These are phyloP conservation scores for Neurospora sp. DNA, from an alignment of 495 filamentous ascomycete species.

Conservation along the genomic window DNA sequence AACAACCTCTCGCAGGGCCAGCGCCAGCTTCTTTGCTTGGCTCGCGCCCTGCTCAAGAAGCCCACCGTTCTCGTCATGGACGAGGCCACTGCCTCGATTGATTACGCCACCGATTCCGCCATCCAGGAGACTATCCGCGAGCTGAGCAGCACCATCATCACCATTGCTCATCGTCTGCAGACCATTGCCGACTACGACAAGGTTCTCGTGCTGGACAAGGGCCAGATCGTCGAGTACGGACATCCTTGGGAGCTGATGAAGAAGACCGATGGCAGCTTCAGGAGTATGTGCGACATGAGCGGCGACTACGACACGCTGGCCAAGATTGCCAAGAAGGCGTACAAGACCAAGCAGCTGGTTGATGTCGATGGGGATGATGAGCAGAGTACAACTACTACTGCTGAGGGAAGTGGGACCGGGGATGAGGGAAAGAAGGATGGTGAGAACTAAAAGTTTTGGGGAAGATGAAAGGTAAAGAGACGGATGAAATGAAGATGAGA, in stretches of 20 bases:
- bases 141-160: slow-evolving; percentile 86
- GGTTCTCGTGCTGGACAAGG: slow-evolving; percentile 92
- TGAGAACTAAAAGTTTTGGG: background rate
- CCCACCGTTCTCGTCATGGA: slow-evolving; percentile 97
- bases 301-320: slow-evolving; percentile 69
- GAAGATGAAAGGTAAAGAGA: background rate
- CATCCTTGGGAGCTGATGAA: slow-evolving; percentile 72
- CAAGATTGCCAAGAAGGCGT: slow-evolving; percentile 63
- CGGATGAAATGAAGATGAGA: no score
- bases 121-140: slow-evolving; percentile 94
- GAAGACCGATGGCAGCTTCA: slow-evolving; percentile 61
- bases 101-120: slow-evolving; percentile 90
- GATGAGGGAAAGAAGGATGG: background rate
- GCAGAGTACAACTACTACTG: background rate
- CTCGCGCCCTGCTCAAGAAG: slow-evolving; percentile 82
- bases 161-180: slow-evolving; percentile 94
- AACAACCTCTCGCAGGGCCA: slow-evolving; percentile 96
- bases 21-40: slow-evolving; percentile 88
- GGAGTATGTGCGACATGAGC: slow-evolving; percentile 90
- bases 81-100: slow-evolving; percentile 96
- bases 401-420: background rate
- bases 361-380: slow-evolving; percentile 24
- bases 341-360: slow-evolving; percentile 32
- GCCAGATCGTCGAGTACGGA: slow-evolving; percentile 76
- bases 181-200: slow-evolving; percentile 98